A percentile compares a stretch with the other conserved stretches of the same genome.
These are phyloP conservation scores for Verticillium alfalfae DNA, from an alignment of 2,329 filamentous ascomycete species.

Conservation along the genomic window DNA sequence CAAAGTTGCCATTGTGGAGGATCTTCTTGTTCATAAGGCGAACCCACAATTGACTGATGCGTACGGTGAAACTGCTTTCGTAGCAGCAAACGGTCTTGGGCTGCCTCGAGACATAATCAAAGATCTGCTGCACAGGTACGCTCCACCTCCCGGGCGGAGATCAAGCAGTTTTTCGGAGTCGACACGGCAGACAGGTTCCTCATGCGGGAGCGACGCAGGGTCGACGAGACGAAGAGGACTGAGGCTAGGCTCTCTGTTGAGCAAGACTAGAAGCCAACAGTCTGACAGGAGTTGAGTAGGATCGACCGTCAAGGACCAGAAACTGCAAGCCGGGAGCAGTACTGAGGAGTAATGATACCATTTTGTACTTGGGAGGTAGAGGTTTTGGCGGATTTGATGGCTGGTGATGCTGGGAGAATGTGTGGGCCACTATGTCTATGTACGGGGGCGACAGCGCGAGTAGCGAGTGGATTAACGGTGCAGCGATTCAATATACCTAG, in stretches of 20 bases:
- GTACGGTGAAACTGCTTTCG: slow-evolving; percentile 6
- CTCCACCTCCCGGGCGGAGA: neutral
- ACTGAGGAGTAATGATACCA: too few species aligned
- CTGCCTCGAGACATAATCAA: slow-evolving; percentile 8
- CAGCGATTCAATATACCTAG: neutral
- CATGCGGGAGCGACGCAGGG: slow-evolving; percentile 2
- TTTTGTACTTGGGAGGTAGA: too few species aligned
- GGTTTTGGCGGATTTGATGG: too few species aligned
- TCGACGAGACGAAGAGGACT: neutral
- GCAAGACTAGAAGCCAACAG: neutral
- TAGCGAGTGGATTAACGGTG: neutral
- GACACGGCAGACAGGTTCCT: slow-evolving; percentile 4
- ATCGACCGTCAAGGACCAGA: too few species aligned
- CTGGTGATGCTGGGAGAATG: too few species aligned
- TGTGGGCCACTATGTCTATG: too few species aligned
- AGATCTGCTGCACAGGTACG: slow-evolving; percentile 5
- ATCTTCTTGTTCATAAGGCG: slow-evolving; percentile 14
- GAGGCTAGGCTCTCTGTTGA: neutral
- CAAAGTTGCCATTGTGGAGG: slow-evolving; percentile 16
- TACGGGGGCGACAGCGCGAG: neutral
- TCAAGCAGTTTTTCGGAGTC: slow-evolving; percentile 3
- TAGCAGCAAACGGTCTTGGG: slow-evolving; percentile 2
- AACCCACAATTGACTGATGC: slow-evolving; percentile 12
- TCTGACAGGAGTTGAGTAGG: neutral
- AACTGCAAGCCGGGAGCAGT: too few species aligned